Evolutionary conservation across 768 basidiomycete species (phyloP).

Genomic region (Termitomyces sp.): DNA sequence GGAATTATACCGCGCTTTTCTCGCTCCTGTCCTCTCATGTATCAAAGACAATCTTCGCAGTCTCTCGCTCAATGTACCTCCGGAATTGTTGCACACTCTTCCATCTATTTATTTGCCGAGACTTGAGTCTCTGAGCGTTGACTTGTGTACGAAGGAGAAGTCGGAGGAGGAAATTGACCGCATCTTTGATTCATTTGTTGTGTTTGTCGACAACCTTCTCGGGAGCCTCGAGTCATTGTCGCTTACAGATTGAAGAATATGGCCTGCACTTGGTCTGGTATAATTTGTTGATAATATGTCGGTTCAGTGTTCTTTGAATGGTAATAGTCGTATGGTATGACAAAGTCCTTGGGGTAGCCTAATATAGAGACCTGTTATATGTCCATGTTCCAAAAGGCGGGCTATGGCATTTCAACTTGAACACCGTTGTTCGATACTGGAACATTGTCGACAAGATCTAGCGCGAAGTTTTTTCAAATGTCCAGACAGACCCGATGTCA

Average conservation of each 20-base stretch:
- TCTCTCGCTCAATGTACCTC: conserved; percentile 38
- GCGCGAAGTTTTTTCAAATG: neutral
- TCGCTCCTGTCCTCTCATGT: conserved; percentile 29
- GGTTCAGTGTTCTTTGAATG: no score
- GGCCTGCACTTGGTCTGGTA: no score
- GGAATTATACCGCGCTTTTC: conserved; percentile 35
- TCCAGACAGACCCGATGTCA: neutral
- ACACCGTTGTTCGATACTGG: neutral
- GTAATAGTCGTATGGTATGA: no score
- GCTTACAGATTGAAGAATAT: no score
- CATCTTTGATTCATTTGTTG: conserved; percentile 37
- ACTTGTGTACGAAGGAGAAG: conserved; percentile 31
- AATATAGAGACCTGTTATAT: no score
- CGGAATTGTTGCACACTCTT: conserved; percentile 31
- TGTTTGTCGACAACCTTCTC: conserved; percentile 42
- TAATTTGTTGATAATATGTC: no score
- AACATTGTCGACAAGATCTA: neutral
- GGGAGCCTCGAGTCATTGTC: conserved; percentile 35
- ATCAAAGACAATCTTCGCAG: conserved; percentile 30
- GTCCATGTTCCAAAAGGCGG: neutral
- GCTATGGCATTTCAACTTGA: neutral
- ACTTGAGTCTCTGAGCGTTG: conserved; percentile 33
- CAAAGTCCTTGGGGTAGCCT: no score
- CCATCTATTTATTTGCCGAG: conserved; percentile 33
- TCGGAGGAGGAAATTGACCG: conserved; percentile 28